phyloP scores from a whole-genome alignment of 83 land plant species.

The Picea engelmannii region DNA sequence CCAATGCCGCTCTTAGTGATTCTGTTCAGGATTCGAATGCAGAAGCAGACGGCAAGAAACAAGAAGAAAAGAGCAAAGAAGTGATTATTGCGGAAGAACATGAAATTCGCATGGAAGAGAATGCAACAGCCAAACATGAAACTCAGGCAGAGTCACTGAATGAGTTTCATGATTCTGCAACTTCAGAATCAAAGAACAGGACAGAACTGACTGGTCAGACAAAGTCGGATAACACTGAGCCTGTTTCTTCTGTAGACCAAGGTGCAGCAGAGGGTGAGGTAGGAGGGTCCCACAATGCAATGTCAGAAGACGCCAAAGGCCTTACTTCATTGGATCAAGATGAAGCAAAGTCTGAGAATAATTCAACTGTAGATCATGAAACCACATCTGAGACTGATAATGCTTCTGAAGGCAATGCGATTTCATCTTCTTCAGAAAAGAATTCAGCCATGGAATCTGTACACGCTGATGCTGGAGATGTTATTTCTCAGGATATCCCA shows the following conservation, averaged over 20 bases:
- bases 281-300: neutral
- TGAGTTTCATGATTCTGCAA: conserved; percentile 17
- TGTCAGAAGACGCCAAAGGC: neutral
- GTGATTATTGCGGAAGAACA: neutral
- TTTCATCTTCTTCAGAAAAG: conserved; percentile 5
- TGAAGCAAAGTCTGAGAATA: neutral
- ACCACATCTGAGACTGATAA: neutral
- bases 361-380: conserved; percentile 1
- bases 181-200: neutral
- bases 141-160: neutral
- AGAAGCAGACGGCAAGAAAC: neutral
- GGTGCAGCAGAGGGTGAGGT: neutral
- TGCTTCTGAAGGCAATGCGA: conserved; percentile 9
- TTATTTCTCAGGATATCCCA: conserved; percentile 18
- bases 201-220: conserved; percentile 7
- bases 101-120: neutral
- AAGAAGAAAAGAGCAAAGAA: neutral
- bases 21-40: neutral
- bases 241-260: neutral
- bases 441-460: conserved; percentile 1
- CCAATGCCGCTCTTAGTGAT: neutral
- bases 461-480: conserved; percentile 26
- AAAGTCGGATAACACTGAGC: neutral
- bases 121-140: neutral
- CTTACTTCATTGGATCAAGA: no score